Evolutionary conservation across 2,329 filamentous ascomycete species (phyloP).

Genomic region (Penicillium sp.): DNA sequence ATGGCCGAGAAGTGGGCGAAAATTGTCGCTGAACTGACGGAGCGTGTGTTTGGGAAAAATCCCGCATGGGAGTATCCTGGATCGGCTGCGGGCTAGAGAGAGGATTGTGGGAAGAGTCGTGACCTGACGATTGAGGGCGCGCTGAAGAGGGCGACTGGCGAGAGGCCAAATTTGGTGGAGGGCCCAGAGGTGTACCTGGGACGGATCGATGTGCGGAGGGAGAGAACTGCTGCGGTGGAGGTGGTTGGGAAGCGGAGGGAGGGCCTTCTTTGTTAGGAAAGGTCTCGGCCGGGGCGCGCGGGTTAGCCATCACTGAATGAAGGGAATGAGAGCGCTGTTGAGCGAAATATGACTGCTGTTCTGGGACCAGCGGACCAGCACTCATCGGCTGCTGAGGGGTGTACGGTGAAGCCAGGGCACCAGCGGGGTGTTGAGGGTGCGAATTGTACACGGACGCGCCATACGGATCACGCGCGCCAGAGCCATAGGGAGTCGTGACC

Average conservation of each 20-base stretch:
- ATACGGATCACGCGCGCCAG: conserved; percentile 41
- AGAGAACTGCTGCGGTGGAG: conserved; percentile 40
- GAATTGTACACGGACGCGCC: conserved; percentile 35
- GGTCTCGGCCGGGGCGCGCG: conserved; percentile 37
- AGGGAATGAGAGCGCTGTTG: conserved; percentile 44
- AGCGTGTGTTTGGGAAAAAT: conserved; percentile 32
- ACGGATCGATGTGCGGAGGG: conserved; percentile 47
- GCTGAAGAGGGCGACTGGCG: conserved; percentile 42
- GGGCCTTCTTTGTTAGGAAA: conserved; percentile 40
- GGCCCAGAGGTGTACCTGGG: conserved; percentile 54
- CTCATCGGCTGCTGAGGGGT: conserved; percentile 43
- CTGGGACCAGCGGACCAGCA: conserved; percentile 33
- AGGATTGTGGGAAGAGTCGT: conserved; percentile 37
- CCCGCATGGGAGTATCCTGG: conserved; percentile 34
- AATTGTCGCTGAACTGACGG: conserved; percentile 33
- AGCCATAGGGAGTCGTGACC: conserved; percentile 34
- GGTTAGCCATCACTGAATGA: conserved; percentile 43
- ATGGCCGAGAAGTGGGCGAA: conserved; percentile 44
- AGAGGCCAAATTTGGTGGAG: conserved; percentile 40
- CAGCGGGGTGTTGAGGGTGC: conserved; percentile 32
- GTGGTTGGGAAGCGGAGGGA: conserved; percentile 34
- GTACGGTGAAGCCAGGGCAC: conserved; percentile 43
- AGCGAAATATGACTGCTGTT: conserved; percentile 44
- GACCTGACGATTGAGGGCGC: conserved; percentile 44
- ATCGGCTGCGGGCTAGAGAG: conserved; percentile 38